A percentile compares a stretch with the other conserved stretches of the same genome.
Evolutionary conservation across 805 yeast genomes (phyloP).

Genomic region (Candida ovalis): DNA sequence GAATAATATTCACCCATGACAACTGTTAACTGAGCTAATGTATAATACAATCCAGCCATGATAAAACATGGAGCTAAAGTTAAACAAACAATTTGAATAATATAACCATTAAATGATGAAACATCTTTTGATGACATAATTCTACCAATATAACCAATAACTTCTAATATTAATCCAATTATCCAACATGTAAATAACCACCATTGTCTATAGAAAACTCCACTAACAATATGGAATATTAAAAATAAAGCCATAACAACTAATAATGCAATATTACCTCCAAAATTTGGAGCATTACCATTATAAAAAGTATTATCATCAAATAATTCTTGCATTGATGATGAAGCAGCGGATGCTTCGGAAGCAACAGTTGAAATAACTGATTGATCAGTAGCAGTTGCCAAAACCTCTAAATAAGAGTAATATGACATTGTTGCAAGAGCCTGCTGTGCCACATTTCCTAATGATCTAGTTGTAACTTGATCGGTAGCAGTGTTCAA

Average conservation of each 20-base stretch:
- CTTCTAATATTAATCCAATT: constrained; percentile 57
- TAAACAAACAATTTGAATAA: constrained; percentile 63
- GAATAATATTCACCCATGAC: constrained; percentile 57
- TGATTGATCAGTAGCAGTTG: constrained; percentile 22
- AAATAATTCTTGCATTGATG: constrained; percentile 14
- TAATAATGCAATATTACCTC: constrained; percentile 57
- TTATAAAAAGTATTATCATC: constrained; percentile 25
- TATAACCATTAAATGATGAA: constrained; percentile 37
- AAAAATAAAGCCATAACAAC: constrained; percentile 50
- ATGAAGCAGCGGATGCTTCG: constrained; percentile 23
- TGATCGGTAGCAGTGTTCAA: constrained; percentile 13
- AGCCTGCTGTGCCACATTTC: constrained; percentile 11
- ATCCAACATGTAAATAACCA: constrained; percentile 64
- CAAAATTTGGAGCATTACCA: constrained; percentile 46
- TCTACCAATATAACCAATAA: constrained; percentile 67
- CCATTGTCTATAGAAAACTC: constrained; percentile 48
- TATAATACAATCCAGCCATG: constrained; percentile 79
- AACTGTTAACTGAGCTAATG: constrained; percentile 63
- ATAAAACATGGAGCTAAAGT: constrained; percentile 81
- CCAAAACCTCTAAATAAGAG: constrained; percentile 18
- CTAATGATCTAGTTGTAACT: constrained; percentile 4
- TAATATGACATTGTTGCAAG: constrained; percentile 29
- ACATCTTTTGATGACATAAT: constrained; percentile 39
- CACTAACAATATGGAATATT: constrained; percentile 39
- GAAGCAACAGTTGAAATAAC: constrained; percentile 11